Base-by-base conservation (phyloP, 2,329 filamentous ascomycete species). In the Celoporthe dispersa region DNA sequence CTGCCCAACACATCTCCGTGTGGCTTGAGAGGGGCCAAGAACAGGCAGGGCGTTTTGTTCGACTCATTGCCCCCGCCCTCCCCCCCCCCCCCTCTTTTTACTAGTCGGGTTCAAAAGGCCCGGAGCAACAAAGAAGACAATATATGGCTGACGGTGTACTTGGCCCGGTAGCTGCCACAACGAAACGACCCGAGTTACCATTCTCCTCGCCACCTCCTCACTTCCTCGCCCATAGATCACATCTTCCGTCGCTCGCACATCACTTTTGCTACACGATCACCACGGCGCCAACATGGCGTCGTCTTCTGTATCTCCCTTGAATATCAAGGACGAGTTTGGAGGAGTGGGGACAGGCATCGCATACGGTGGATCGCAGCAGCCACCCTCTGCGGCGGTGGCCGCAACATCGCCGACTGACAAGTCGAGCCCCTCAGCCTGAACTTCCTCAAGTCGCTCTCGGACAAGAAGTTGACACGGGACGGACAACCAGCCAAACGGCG, bases 401-500 rank as follows among this genome's bases (percentile, higher is more conserved):
- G 25, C 63, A 12, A 19, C 44, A 31, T 41, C 67, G n/a, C 37
- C 63, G 19, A 51, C 28, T 28, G 64, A 83, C 62, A 81, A 78
- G 68, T 75, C 80, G 59, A 51, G 35, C 53, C n/a, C 9, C 76
- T 89, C 72, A 89, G 87, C 72, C 80, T 90, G 68, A 83, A 83
- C 25, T 90, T 92, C 71, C 86, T 92, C 79, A 94, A 90, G 80
- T 88, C 82, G 74, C 84, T 91, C 72, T 86, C 83, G 66, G 91
- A 93, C 69, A 96, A 94, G 83, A 93, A 90, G 78, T 88, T 87
- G 16, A 94, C 91, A n/a, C 86, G 92, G 86, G 94, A 97, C 84
- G 94, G 94, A 61, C 91, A 96, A 77, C 86, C 92, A 11, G 90
- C 93, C 2, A 99, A 98, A 82, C 90, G 93, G 74, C 90, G 96